Conservation (phyloP, 129 eudicot species). For the Calendula officinalis region DNA sequence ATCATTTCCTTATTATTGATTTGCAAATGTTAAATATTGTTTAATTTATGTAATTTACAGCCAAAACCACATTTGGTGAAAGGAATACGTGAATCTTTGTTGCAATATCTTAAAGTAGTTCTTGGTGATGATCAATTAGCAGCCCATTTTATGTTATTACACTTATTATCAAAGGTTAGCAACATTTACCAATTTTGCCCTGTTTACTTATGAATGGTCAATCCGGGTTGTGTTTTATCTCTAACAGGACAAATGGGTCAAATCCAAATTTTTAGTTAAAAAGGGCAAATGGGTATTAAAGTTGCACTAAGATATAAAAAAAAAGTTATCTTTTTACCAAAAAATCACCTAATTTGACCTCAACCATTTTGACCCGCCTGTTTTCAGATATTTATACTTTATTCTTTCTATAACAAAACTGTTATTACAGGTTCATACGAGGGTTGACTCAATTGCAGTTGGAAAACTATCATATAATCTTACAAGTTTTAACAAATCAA, state of each 20-base stretch:
- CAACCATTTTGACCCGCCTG: background rate
- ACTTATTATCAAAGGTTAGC: constrained; percentile 79
- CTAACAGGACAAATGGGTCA: background rate
- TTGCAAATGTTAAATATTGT: constrained; percentile 4
- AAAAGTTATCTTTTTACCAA: background rate
- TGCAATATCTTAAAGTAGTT: constrained; percentile 66
- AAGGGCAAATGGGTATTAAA: background rate
- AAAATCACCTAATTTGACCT: background rate
- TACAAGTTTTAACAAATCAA: constrained; percentile 62
- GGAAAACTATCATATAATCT: constrained; percentile 81
- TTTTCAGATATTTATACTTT: background rate
- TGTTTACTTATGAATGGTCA: background rate
- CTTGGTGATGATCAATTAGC: constrained; percentile 87
- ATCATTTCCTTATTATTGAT: background rate
- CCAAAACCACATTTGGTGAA: constrained; percentile 44
- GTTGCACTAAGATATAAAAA: background rate
- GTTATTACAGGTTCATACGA: constrained; percentile 40
- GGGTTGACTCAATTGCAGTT: constrained; percentile 65
- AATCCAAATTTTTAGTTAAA: background rate
- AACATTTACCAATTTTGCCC: background rate
- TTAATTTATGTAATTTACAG: constrained; percentile 34
- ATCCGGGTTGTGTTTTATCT: background rate
- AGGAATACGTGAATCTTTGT: constrained; percentile 66
- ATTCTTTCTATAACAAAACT: background rate
- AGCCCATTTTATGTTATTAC: constrained; percentile 81